phyloP scores from a whole-genome alignment of 2,329 filamentous ascomycete species.

The Paramyrothecium roridum region DNA sequence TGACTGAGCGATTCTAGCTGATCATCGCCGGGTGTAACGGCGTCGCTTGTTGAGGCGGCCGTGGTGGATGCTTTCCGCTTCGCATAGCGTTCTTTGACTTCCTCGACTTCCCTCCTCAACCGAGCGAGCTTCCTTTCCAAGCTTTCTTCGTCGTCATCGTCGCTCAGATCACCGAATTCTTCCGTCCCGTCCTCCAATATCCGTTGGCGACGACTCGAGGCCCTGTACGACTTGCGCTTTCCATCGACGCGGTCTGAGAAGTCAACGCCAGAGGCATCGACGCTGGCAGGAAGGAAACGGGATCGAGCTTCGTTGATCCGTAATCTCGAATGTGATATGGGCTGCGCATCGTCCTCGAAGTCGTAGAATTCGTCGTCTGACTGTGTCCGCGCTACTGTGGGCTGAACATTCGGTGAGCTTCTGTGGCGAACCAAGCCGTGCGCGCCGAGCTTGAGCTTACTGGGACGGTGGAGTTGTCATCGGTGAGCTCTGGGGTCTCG shows the following conservation, averaged over 20 bases:
- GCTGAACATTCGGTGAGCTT: slow-evolving; percentile 34
- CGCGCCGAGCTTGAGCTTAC: slow-evolving; percentile 45
- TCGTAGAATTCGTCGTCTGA: slow-evolving; percentile 63
- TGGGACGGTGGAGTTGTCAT: slow-evolving; percentile 82
- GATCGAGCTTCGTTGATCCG: slow-evolving; percentile 76
- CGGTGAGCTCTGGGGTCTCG: slow-evolving; percentile 89
- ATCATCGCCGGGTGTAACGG: slow-evolving; percentile 24
- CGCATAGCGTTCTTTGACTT: slow-evolving; percentile 61
- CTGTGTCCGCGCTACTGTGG: slow-evolving; percentile 51
- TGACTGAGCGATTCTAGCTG: slow-evolving; percentile 65
- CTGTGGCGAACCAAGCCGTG: not conserved
- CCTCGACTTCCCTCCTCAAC: slow-evolving; percentile 77
- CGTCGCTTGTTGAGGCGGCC: slow-evolving; percentile 44
- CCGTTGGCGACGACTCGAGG: slow-evolving; percentile 64
- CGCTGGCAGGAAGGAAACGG: slow-evolving; percentile 70
- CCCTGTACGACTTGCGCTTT: slow-evolving; percentile 80
- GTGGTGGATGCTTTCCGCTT: slow-evolving; percentile 48
- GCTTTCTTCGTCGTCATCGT: slow-evolving; percentile 69
- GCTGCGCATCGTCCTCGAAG: slow-evolving; percentile 58
- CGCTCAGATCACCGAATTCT: slow-evolving; percentile 71
- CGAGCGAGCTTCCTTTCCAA: slow-evolving; percentile 77
- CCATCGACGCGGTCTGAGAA: slow-evolving; percentile 85
- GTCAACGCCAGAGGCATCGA: slow-evolving; percentile 77
- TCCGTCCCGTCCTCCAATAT: slow-evolving; percentile 61
- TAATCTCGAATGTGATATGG: slow-evolving; percentile 73